Percentiles rank a stretch among this genome's conserved stretches.
These are phyloP conservation scores for Calocybe cyanea DNA, from an alignment of 768 basidiomycete genomes.

Conservation along the genomic window DNA sequence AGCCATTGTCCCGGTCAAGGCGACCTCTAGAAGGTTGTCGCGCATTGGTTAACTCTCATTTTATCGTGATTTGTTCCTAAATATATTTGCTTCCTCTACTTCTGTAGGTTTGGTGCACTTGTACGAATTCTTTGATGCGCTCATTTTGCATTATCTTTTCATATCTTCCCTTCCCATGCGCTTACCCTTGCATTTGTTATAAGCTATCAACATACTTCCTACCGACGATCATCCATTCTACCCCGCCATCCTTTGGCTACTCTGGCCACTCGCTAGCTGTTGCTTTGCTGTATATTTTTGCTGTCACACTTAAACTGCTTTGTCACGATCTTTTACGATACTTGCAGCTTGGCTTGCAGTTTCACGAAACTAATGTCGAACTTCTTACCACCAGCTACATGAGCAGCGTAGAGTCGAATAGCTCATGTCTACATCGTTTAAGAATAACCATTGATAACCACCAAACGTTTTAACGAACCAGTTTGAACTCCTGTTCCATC, in stretches of 20 bases:
- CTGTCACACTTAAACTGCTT: background rate
- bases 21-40: conserved; percentile 47
- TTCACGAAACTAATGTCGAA: background rate
- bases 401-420: too few species aligned
- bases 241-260: background rate
- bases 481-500: too few species aligned
- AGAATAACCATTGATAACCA: too few species aligned
- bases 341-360: background rate
- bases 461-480: too few species aligned
- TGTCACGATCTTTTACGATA: background rate
- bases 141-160: too few species aligned
- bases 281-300: conserved; percentile 3
- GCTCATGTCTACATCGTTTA: too few species aligned
- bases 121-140: too few species aligned
- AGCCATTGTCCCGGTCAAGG: conserved; percentile 68
- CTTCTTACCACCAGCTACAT: too few species aligned
- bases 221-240: background rate
- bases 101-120: too few species aligned
- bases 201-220: too few species aligned
- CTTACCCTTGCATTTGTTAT: too few species aligned
- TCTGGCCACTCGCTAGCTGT: background rate
- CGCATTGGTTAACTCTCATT: conserved; percentile 27
- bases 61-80: background rate
- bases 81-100: background rate
- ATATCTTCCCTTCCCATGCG: too few species aligned